phyloP scores from a whole-genome alignment of 257 asterid genomes.

The Rehmannia glutinosa region DNA sequence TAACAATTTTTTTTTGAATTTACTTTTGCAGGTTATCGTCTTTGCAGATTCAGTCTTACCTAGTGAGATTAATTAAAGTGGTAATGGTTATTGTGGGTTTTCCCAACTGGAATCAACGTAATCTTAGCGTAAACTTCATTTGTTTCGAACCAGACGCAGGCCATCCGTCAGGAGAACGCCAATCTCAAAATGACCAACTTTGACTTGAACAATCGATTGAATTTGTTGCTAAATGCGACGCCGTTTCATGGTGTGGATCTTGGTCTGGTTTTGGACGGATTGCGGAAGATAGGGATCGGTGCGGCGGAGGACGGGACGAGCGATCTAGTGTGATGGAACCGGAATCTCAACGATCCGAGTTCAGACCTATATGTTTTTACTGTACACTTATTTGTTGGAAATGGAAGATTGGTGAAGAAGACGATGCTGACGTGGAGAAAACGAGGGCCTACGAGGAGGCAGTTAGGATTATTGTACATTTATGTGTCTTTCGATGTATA shows the following conservation, averaged over 20 bases:
- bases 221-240: conserved; percentile 31
- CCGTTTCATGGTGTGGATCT: conserved; percentile 28
- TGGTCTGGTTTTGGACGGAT: conserved; percentile 31
- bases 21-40: conserved; percentile 67
- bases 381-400: too few species aligned
- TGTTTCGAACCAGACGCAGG: conserved; percentile 53
- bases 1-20: background rate
- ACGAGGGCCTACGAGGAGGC: too few species aligned
- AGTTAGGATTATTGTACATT: too few species aligned
- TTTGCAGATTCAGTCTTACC: conserved; percentile 55
- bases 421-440: too few species aligned
- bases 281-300: conserved; percentile 25
- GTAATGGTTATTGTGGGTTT: background rate
- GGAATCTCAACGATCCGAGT: too few species aligned
- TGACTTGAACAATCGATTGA: conserved; percentile 46
- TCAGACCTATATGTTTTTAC: too few species aligned
- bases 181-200: conserved; percentile 51
- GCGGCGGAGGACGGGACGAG: conserved; percentile 36
- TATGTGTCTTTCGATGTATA: too few species aligned
- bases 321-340: conserved; percentile 43
- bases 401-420: too few species aligned
- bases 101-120: too few species aligned
- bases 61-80: conserved; percentile 20
- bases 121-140: too few species aligned
- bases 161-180: conserved; percentile 69